These are phyloP conservation scores for Henningerozyma blattae DNA, from an alignment of 805 yeast genomes.

Conservation along the genomic window DNA sequence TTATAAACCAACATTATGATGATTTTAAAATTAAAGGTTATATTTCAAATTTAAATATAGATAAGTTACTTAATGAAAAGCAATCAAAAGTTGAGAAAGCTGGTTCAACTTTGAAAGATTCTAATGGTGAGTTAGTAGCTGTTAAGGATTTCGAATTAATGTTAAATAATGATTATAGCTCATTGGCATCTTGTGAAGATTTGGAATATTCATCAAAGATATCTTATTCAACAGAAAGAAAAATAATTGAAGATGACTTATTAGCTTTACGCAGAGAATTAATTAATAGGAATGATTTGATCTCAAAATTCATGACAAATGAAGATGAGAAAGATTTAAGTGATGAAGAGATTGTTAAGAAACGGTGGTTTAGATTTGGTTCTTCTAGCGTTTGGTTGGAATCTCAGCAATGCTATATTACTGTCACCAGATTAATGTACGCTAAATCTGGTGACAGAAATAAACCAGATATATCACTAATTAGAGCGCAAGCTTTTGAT, in stretches of 20 bases:
- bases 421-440: slow-evolving; percentile 34
- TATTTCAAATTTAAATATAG: no score
- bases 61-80: no score
- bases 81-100: no score
- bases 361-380: slow-evolving; percentile 34
- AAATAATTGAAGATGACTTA: slow-evolving; percentile 3
- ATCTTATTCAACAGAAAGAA: slow-evolving; percentile 1
- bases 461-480: slow-evolving; percentile 29
- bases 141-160: no score
- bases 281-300: slow-evolving; percentile 1
- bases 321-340: slow-evolving; percentile 4
- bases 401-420: slow-evolving; percentile 36
- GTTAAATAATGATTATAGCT: no score
- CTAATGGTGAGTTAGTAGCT: no score
- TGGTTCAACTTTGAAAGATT: no score
- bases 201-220: slow-evolving; percentile 2
- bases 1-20: no score
- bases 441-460: slow-evolving; percentile 21
- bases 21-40: no score
- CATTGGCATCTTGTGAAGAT: slow-evolving; percentile 4
- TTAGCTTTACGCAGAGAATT: slow-evolving; percentile 2
- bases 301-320: slow-evolving; percentile 1
- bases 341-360: slow-evolving; percentile 5
- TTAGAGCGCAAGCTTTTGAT: slow-evolving; percentile 35
- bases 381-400: slow-evolving; percentile 43